phyloP scores from a whole-genome alignment of 768 basidiomycete species.

The Boletus speciosus region DNA sequence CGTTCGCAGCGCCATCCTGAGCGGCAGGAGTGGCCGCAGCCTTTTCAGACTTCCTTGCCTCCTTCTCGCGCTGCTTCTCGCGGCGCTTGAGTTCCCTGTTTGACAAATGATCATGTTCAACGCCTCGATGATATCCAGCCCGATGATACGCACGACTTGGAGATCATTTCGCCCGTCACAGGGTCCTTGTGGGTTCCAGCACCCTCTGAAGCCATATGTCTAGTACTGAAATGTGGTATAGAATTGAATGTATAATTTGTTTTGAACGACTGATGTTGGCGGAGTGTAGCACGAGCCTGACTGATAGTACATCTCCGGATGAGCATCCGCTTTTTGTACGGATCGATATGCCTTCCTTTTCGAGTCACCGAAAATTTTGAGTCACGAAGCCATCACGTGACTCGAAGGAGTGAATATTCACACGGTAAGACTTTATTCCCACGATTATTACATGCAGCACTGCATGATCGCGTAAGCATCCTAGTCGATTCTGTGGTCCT shows the following conservation, averaged over 20 bases:
- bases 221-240: slow-evolving; percentile 4
- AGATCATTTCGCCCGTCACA: slow-evolving; percentile 93
- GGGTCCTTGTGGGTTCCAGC: slow-evolving; percentile 60
- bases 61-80: slow-evolving; percentile 73
- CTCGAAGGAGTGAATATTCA: not conserved
- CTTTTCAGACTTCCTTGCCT: slow-evolving; percentile 75
- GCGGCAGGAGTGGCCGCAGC: slow-evolving; percentile 44
- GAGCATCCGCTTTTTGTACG: slow-evolving; percentile 20
- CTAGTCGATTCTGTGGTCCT: slow-evolving; percentile 25
- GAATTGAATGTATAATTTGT: not conserved
- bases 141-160: slow-evolving; percentile 72
- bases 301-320: slow-evolving; percentile 18
- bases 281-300: slow-evolving; percentile 10
- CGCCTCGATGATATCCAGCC: slow-evolving; percentile 10
- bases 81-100: slow-evolving; percentile 91
- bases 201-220: slow-evolving; percentile 39
- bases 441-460: slow-evolving; percentile 14
- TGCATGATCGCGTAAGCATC: slow-evolving; percentile 24
- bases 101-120: slow-evolving; percentile 26
- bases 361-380: slow-evolving; percentile 19
- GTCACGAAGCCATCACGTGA: slow-evolving; percentile 9
- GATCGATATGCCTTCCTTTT: slow-evolving; percentile 30
- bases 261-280: not conserved
- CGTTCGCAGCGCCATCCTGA: slow-evolving; percentile 39
- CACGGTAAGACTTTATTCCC: slow-evolving; percentile 7